Base-by-base conservation (phyloP, 192 early-diverging fungal species). In the Entomortierella beljakovae region DNA sequence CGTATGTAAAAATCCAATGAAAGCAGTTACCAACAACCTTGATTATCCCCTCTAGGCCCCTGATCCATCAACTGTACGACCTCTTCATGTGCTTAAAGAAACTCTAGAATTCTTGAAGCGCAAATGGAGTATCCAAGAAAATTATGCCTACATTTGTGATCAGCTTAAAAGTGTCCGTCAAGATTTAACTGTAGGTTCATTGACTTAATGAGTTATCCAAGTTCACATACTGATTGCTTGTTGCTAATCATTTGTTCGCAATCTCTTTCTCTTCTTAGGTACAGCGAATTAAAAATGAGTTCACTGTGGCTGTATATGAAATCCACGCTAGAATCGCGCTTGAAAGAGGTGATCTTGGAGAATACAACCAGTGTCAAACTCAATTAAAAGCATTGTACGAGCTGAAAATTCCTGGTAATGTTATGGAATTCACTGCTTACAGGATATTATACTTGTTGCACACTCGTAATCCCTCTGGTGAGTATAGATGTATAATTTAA, bases 341-440 rank as follows among this genome's bases (percentile, higher is more conserved):
- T 50, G 98, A 98, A 81, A 96, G 93, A 90, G 86, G 93, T 49
- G 98, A 99, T 71, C 85, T 99, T 26, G 97, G 97, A 70, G 98
- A 99, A 86, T 99, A 92, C 83, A 99, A 99, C 68, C 97, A 98
- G 71, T 98, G 97, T 77, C 95, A 97, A 81, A 95, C 94, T 6
- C 96, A 98, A 79, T 83, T 99, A 40, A 95, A 94, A 72, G 88
- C 93, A 43, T 84, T 99, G 26, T 98, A 98, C 75, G 74, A 84
- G 50, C 80, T 88, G 52, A 87, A 89, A 33, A 77, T 94, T 25
- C 72, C 85, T 25, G 97, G 96, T 42, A 83, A 91, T 62, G 85
- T 88, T 9, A 92, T 92, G 83, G 98, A 99, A 80, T 99, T 98
- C 83, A 88, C 90, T 58, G 95, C 94, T 11, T 99, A 99, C 83